These are phyloP conservation scores for Hypomontagnella monticulosa DNA, from an alignment of 495 filamentous ascomycete species.

Conservation along the genomic window DNA sequence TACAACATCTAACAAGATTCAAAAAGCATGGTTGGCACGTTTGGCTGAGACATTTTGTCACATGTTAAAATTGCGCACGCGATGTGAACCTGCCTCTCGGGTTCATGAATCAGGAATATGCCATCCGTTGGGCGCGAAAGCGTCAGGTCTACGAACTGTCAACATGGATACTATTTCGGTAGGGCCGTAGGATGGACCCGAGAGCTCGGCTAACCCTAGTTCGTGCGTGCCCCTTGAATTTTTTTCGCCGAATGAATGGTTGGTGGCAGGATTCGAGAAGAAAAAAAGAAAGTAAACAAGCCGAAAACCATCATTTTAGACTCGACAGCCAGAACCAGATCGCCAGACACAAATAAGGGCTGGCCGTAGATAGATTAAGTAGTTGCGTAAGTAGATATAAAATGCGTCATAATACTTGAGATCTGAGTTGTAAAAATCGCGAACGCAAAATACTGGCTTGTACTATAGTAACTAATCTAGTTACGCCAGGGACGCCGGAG, in stretches of 20 bases:
- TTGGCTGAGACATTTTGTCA: slow-evolving; percentile 16
- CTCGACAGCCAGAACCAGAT: no score
- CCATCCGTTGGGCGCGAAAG: not conserved
- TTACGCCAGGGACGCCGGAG: no score
- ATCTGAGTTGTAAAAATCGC: slow-evolving; percentile 10
- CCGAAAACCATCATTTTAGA: no score
- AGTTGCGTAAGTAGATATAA: no score
- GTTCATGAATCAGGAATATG: slow-evolving; percentile 14
- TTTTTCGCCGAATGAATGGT: not conserved
- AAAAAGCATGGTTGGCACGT: slow-evolving; percentile 18
- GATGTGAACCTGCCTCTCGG: not conserved
- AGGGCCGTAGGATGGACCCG: slow-evolving; percentile 8
- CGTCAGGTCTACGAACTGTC: not conserved
- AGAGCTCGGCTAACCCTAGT: slow-evolving; percentile 13
- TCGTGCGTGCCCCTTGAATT: slow-evolving; percentile 5
- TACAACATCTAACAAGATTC: not conserved
- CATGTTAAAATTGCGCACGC: slow-evolving; percentile 10
- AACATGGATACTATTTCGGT: not conserved
- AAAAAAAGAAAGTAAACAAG: no score
- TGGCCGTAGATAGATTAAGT: not conserved
- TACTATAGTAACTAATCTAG: not conserved
- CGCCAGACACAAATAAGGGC: not conserved
- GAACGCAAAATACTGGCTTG: not conserved
- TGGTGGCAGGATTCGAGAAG: not conserved
- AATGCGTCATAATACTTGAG: no score